Evolutionary conservation across 2,329 filamentous ascomycete species (phyloP), one percentile per base, ranked within the genome.

Genomic region (Xylariomycetidae sp.): DNA sequence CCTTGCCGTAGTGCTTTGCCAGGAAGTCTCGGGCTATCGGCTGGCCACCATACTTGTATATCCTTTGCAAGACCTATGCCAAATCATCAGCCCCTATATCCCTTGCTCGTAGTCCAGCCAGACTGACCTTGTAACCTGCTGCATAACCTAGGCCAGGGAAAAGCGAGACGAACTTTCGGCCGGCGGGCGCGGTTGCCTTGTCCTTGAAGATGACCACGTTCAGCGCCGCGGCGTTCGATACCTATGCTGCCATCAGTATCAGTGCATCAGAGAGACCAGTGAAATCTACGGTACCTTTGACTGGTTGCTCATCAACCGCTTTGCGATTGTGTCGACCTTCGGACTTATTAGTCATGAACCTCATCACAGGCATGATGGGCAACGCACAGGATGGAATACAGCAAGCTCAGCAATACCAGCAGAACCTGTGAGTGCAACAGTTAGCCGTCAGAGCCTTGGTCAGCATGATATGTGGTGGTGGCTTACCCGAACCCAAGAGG

Each of bases 1-100:
- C 72, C 50, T 76, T 72, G 48, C 85, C 83, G 58, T 94, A 82
- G 71, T 96, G 74, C 56, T 74, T 65, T 32, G 76, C 74, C 32
- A 98, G 76, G 64, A 83, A 95, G 65, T 98, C 92, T 34, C 90
- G 82, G 24, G 86, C 89, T 52, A 95, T 85, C 27, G 92, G 92
- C 70, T 98, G 92, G 31, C 92, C 92, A 48, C 92, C 92, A 57
- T 95, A 98, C 70, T 98, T 98, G 76, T 98, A 98, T 59, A 98
- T 79, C 61, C 92, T 76, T 75, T 98, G 92, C 36, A 95, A 77
- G 43, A 96, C 73, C 77, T 81, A 30, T 9, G 15, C 6, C 8
- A 5, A 19, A 27, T 15, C 4, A 29, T 46, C 34, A 42, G 45
- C 25, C 14, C 5, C 10, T 6, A 2, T 26, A 7, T n/a, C n/a